These are phyloP conservation scores for Phytophthora tubulina DNA, from an alignment of 352 stramenopile genomes.

Conservation along the genomic window DNA sequence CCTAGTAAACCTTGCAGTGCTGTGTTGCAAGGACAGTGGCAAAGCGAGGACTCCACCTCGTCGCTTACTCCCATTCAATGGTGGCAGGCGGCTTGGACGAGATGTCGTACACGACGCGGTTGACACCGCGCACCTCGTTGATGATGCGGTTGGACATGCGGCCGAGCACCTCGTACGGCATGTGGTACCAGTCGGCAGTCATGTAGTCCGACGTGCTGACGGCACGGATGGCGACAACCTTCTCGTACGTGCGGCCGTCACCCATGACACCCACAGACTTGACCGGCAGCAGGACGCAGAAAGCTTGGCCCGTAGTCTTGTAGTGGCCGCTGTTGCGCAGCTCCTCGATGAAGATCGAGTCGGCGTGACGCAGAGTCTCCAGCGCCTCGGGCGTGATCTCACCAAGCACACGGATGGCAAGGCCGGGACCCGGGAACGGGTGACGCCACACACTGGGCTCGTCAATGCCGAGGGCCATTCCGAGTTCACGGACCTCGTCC, in stretches of 20 bases:
- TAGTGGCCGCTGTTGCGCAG: slow-evolving; percentile 97
- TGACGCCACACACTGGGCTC: slow-evolving; percentile 98
- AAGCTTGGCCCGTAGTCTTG: slow-evolving; percentile 98
- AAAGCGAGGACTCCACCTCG: slow-evolving; percentile 17
- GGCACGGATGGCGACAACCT: slow-evolving; percentile 95
- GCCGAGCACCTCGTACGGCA: slow-evolving; percentile 98
- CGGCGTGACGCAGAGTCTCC: slow-evolving; percentile 97
- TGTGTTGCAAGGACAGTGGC: slow-evolving; percentile 12
- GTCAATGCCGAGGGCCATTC: slow-evolving; percentile 98
- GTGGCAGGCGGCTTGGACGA: slow-evolving; percentile 99
- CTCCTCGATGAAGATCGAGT: slow-evolving; percentile 99
- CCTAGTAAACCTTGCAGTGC: slow-evolving; percentile 21
- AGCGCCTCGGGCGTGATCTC: slow-evolving; percentile 95
- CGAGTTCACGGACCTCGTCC: slow-evolving; percentile 98
- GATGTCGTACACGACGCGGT: slow-evolving; percentile 99
- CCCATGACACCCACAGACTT: slow-evolving; percentile 99
- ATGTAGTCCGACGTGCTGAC: slow-evolving; percentile 99
- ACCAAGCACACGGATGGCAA: slow-evolving; percentile 98
- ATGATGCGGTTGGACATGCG: slow-evolving; percentile 99
- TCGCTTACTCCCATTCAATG: slow-evolving; percentile 98
- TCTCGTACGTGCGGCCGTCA: slow-evolving; percentile 98
- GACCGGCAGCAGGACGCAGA: slow-evolving; percentile 97
- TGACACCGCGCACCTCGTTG: slow-evolving; percentile 99
- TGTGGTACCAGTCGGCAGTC: slow-evolving; percentile 99
- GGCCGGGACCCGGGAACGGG: slow-evolving; percentile 98